These are phyloP conservation scores for Cylindrodendrum hubeiense DNA, from an alignment of 2,329 filamentous ascomycete genomes.

Conservation along the genomic window DNA sequence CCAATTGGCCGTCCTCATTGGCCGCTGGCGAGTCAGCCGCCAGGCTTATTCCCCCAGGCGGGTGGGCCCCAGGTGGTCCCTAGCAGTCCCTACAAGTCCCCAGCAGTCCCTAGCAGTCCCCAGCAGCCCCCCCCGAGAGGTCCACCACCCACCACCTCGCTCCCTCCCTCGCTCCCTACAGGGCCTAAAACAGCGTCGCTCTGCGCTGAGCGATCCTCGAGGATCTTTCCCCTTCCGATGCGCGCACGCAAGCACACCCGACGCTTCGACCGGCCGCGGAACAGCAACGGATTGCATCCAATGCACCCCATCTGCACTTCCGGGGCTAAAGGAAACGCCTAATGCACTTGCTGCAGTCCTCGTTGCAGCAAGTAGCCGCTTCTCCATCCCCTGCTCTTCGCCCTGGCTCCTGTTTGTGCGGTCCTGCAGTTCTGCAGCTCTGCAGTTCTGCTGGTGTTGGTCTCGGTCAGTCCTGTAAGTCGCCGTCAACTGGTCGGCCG, in stretches of 20 bases:
- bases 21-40: conserved; percentile 21
- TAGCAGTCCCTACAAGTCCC: neutral
- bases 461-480: conserved; percentile 1
- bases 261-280: neutral
- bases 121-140: neutral
- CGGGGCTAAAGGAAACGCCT: neutral
- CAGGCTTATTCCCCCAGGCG: conserved; percentile 2
- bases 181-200: neutral
- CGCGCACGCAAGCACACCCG: neutral
- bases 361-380: neutral
- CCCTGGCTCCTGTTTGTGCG: neutral
- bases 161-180: neutral
- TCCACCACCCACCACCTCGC: conserved; percentile 13
- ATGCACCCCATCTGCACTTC: conserved; percentile 1
- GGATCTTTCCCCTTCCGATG: neutral
- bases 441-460: neutral
- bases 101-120: neutral
- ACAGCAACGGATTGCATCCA: neutral
- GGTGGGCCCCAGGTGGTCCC: conserved; percentile 6
- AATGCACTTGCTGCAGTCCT: neutral
- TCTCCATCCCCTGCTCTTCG: neutral
- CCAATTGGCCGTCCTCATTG: conserved; percentile 25
- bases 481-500: neutral
- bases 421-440: neutral
- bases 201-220: neutral